These are phyloP conservation scores for Potentilla sterilis DNA, from an alignment of 306 rosid species.

Conservation along the genomic window DNA sequence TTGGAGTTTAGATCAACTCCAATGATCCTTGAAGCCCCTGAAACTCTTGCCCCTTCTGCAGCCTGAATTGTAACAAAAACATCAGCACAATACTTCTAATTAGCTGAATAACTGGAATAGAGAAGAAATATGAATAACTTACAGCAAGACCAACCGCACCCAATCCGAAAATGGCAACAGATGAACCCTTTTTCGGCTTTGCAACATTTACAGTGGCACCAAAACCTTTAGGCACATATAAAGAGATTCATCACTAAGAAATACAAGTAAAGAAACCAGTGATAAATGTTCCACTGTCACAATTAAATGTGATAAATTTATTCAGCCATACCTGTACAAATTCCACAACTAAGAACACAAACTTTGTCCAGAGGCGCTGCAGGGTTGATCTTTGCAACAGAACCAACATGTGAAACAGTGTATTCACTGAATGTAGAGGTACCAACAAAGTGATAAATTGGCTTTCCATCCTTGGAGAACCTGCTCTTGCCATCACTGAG, in stretches of 20 bases:
- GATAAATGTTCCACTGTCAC: background rate
- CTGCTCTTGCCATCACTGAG: constrained; percentile 54
- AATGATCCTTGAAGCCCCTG: constrained; percentile 75
- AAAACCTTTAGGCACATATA: constrained; percentile 44
- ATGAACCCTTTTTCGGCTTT: constrained; percentile 70
- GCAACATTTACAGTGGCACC: constrained; percentile 94
- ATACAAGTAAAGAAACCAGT: background rate
- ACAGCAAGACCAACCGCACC: constrained; percentile 97
- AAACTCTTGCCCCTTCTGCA: constrained; percentile 84
- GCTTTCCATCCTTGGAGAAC: constrained; percentile 72
- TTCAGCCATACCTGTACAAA: constrained; percentile 64
- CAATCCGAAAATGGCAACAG: constrained; percentile 81
- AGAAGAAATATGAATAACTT: constrained; percentile 27
- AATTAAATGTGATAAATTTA: background rate
- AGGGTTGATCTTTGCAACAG: constrained; percentile 79
- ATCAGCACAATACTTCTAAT: background rate
- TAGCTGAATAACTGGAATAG: background rate
- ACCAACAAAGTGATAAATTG: constrained; percentile 75
- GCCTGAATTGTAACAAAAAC: constrained; percentile 39
- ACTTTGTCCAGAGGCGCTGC: constrained; percentile 92
- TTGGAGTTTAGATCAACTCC: constrained; percentile 75
- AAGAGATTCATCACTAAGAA: background rate
- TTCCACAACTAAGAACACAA: constrained; percentile 86
- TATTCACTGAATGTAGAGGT: constrained; percentile 89
- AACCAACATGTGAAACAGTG: constrained; percentile 76